Evolutionary conservation across 352 stramenopile genomes (phyloP), one percentile per base, ranked within the genome.

Genomic region (Phytophthora pluvialis): DNA sequence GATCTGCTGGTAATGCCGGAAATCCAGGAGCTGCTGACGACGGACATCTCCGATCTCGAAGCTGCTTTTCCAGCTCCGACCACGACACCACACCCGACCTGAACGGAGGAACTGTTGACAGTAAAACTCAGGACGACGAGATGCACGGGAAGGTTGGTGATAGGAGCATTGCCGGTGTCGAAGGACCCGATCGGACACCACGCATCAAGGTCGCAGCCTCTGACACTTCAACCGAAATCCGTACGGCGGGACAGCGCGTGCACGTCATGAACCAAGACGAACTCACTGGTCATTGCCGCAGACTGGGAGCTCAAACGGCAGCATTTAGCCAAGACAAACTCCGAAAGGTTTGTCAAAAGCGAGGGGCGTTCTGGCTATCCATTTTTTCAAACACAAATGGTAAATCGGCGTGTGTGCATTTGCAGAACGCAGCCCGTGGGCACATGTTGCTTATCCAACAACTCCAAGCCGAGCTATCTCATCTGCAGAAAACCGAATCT

Each of bases 271-370:
- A 46, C 2, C 29, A 15, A n/a, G n/a, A 5, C 13, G 42, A 75
- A n/a, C 25, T 60, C 3, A 15, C 36, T 15, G 36, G 64, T 3
- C 31, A 70, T 12, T 26, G 66, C 11, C 67, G 25, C 21, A 47
- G 42, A 42, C 7, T 70, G 3, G 26, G 50, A 32, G 45, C 31
- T 26, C 58, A 56, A 25, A 46, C 53, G 7, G 52, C 53, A 8
- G 56, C 53, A 21, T 25, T 72, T 0, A 15, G 58, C 9, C 43
- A 64, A 13, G 36, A 36, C 25, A 71, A 49, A n/a, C 45, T 16
- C 26, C 26, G 75, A 56, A 75, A 73, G 54, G 69, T 78, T 47
- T 16, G 40, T 31, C 21, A 32, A 2, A 25, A 36, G 16, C 26
- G 28, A 26, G n/a, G n/a, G n/a, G n/a, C n/a, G n/a, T n/a, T n/a